Evolutionary conservation across 257 asterid species (phyloP).

Genomic region (Solanum chaucha): DNA sequence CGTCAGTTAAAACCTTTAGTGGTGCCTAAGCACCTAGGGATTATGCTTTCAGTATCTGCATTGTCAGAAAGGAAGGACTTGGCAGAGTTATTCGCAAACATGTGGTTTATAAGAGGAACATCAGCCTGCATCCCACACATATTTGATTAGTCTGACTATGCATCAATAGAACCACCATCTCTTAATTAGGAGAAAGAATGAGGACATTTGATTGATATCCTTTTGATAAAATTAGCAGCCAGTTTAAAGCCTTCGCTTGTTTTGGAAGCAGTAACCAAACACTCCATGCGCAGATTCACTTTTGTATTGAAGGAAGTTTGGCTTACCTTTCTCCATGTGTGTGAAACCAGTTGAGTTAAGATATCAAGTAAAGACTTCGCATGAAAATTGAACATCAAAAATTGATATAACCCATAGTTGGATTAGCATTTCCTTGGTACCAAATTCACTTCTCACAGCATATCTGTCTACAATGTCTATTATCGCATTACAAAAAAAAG

Average conservation of each 20-base stretch:
- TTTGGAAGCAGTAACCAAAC: background rate
- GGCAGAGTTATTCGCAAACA: conserved; percentile 8
- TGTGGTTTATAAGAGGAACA: conserved; percentile 3
- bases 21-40: background rate
- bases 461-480: background rate
- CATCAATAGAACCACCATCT: background rate
- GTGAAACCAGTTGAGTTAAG: background rate
- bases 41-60: background rate
- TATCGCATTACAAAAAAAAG: background rate
- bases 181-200: background rate
- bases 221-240: background rate
- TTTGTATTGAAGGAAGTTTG: background rate
- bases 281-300: background rate
- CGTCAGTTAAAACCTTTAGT: conserved; percentile 6
- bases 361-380: background rate
- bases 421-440: background rate
- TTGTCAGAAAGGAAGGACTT: conserved; percentile 8
- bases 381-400: background rate
- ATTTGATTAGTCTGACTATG: background rate
- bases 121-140: conserved; percentile 12
- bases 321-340: background rate
- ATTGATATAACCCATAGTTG: background rate
- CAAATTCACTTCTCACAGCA: background rate
- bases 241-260: background rate
- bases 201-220: background rate